These are phyloP conservation scores for Cystobasidium sp. DNA, from an alignment of 1,284 basidiomycete genomes.

Conservation along the genomic window DNA sequence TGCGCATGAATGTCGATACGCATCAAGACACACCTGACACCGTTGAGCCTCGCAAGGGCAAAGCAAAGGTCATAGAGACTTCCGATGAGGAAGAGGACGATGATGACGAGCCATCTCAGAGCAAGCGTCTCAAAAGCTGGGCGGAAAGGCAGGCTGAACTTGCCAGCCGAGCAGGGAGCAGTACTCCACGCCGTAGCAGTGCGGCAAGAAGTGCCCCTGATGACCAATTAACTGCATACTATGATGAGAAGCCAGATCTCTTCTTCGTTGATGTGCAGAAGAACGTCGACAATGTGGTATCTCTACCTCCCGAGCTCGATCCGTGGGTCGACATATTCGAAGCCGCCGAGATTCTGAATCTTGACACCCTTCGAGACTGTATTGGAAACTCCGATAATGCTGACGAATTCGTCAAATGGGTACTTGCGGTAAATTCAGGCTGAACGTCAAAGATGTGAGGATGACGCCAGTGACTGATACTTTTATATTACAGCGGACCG, in stretches of 20 bases:
- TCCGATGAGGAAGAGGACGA: slow-evolving; percentile 1
- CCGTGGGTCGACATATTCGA: slow-evolving; percentile 9
- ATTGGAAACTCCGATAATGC: slow-evolving; percentile 13
- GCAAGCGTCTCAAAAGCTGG: slow-evolving; percentile 1
- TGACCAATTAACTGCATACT: too few relatives aligned
- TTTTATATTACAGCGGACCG: neutral
- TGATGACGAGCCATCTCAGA: neutral
- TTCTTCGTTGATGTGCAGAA: slow-evolving; percentile 27
- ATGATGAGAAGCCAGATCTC: neutral
- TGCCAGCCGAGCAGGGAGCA: neutral
- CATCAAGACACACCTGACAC: neutral
- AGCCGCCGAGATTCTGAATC: slow-evolving; percentile 6
- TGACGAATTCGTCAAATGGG: slow-evolving; percentile 15
- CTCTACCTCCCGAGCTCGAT: slow-evolving; percentile 2
- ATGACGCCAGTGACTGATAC: neutral
- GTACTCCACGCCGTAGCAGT: too few relatives aligned
- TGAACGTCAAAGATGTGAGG: neutral
- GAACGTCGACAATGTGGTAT: neutral
- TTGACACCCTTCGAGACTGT: slow-evolving; percentile 1
- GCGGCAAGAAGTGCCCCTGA: too few relatives aligned
- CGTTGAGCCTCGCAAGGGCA: neutral
- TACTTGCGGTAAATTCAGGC: neutral
- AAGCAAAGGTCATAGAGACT: neutral
- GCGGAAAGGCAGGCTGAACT: neutral
- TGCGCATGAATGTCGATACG: neutral